Percentiles rank a stretch among this genome's conserved stretches.
Evolutionary conservation across 2,329 filamentous ascomycete genomes (phyloP).

Genomic region (Dactylella cylindrospora): DNA sequence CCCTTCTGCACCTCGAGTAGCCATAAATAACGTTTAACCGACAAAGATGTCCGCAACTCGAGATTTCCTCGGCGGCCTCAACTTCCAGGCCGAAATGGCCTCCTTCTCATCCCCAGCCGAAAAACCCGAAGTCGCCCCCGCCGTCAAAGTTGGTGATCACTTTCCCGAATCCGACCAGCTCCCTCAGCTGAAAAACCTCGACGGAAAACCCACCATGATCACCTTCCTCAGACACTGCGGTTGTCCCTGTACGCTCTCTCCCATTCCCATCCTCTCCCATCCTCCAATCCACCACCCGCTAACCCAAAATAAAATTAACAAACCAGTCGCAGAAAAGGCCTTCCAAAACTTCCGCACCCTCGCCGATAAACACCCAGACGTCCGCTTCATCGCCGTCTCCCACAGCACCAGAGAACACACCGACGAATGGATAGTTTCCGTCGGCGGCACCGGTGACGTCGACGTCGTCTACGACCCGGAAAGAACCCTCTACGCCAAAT

Average conservation of each 20-base stretch:
- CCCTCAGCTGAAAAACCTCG: constrained; percentile 55
- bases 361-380: constrained; percentile 57
- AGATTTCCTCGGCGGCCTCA: constrained; percentile 25
- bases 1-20: not conserved
- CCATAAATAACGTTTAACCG: not conserved
- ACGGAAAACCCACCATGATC: constrained; percentile 62
- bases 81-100: constrained; percentile 37
- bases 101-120: constrained; percentile 36
- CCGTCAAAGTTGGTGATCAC: constrained; percentile 59
- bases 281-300: constrained; percentile 3
- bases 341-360: constrained; percentile 60
- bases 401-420: constrained; percentile 61
- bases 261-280: not conserved
- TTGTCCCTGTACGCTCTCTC: constrained; percentile 64
- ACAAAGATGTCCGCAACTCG: constrained; percentile 25
- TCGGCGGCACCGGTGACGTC: constrained; percentile 62
- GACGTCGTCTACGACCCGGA: constrained; percentile 63
- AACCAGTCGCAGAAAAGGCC: constrained; percentile 67
- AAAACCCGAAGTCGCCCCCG: constrained; percentile 53
- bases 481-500: constrained; percentile 64
- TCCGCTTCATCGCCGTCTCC: constrained; percentile 65
- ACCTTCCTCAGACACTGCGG: constrained; percentile 73
- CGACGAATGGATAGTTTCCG: constrained; percentile 60
- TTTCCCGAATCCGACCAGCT: constrained; percentile 62
- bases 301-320: not conserved